Base-by-base conservation (phyloP, 2,329 filamentous ascomycete species). In the Chaetothyriales sp. region DNA sequence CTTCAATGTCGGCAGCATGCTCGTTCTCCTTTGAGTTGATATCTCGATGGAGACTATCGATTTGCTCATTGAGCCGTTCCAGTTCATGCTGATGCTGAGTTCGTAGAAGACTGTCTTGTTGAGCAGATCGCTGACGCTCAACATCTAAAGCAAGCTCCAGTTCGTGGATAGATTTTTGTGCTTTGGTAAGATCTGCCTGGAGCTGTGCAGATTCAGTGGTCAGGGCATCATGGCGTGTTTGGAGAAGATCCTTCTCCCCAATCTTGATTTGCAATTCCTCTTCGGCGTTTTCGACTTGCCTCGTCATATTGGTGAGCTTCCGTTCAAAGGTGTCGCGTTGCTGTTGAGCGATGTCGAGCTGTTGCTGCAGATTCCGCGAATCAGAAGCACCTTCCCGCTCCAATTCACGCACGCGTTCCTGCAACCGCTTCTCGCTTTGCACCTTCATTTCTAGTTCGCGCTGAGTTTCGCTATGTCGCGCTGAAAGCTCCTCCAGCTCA, bases 1-100 rank as follows among this genome's bases (percentile, higher is more conserved):
- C 80, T 56, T 87, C 83, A 64, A 77, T 79, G 61, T 86, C 82
- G 52, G 83, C 78, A 53, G 82, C 81, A 67, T 83, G 82, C 40
- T 83, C 72, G 47, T 81, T 82, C 60, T 86, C 81, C 58, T 82
- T 85, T 58, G 85, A 80, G 58, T 80, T 77, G 29, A 85, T 73
- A 56, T 83, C 77, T 18, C 80, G 76, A 53, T 82, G 79, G 4
- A 85, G 70, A 50, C 75, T 72, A 49, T 77, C 80, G 19, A 82
- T 68, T 47, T 85, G 76, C 56, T 73, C 69, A 54, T 70, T 68
- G n/a, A 80, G 64, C 15, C 70, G 72, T 49, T 78, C 74, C 45
- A 81, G 68, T 55, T 81, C 77, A 13, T 67, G 65, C 56, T 73
- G 74, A 54, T 79, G 76, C 58, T 80, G 72, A 49, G 67, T 65